phyloP scores from a whole-genome alignment of 495 filamentous ascomycete genomes.

The Rostrohypoxylon terebratum region DNA sequence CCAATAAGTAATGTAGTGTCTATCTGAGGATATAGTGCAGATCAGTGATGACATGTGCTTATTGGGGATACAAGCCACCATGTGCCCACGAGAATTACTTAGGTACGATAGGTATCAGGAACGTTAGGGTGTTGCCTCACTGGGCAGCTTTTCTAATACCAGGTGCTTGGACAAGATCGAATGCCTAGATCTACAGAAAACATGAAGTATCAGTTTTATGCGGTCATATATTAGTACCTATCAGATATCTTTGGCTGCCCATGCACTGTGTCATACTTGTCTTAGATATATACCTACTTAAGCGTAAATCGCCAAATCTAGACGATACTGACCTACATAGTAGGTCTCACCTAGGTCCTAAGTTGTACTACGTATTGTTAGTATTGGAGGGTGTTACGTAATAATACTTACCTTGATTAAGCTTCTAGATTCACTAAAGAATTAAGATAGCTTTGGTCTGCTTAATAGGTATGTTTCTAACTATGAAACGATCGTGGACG shows the following conservation, averaged over 20 bases:
- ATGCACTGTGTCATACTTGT: too few relatives aligned
- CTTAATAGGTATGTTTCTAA: not conserved
- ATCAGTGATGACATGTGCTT: not conserved
- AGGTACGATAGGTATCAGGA: not conserved
- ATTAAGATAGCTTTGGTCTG: not conserved
- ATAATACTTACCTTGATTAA: not conserved
- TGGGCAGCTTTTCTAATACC: not conserved
- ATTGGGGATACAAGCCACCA: constrained; percentile 8
- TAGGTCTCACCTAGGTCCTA: too few relatives aligned
- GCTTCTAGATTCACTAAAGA: not conserved
- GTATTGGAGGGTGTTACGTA: too few relatives aligned
- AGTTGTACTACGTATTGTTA: too few relatives aligned
- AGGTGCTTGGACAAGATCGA: not conserved
- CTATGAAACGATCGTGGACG: not conserved
- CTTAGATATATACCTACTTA: too few relatives aligned
- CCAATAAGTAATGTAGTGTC: not conserved
- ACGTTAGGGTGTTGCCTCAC: not conserved
- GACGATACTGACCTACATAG: too few relatives aligned
- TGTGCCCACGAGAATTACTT: not conserved
- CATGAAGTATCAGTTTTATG: too few relatives aligned
- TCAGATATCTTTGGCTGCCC: too few relatives aligned
- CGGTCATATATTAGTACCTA: too few relatives aligned
- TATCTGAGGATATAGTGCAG: not conserved
- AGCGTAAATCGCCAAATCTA: too few relatives aligned
- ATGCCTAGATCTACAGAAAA: too few relatives aligned